Percentiles rank a stretch among this genome's conserved stretches.
phyloP scores from a whole-genome alignment of 2,329 filamentous ascomycete genomes.

The Ophiobolus disseminans region DNA sequence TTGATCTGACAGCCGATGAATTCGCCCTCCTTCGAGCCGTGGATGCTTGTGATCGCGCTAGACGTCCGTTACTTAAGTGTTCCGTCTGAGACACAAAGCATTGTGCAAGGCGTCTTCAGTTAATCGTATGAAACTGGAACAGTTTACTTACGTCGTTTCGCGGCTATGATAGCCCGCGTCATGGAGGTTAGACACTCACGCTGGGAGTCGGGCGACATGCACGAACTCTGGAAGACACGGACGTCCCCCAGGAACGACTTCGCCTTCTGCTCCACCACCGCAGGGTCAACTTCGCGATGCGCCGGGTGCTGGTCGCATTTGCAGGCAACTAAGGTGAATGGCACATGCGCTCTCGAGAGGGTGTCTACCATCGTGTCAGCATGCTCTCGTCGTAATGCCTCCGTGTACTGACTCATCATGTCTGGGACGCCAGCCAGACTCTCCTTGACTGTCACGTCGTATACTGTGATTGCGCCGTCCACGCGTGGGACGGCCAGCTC shows the following conservation, averaged over 20 bases:
- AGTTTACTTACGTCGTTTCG: slow-evolving; percentile 69
- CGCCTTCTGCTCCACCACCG: slow-evolving; percentile 70
- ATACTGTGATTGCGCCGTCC: slow-evolving; percentile 84
- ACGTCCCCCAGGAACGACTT: slow-evolving; percentile 67
- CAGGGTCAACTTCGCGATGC: slow-evolving; percentile 73
- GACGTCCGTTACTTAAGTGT: too few species aligned
- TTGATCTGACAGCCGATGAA: slow-evolving; percentile 52
- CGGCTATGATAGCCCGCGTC: slow-evolving; percentile 72
- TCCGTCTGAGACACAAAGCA: too few species aligned
- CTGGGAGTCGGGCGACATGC: slow-evolving; percentile 72
- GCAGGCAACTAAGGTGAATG: slow-evolving; percentile 82
- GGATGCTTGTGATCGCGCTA: slow-evolving; percentile 46
- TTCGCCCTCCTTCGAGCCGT: slow-evolving; percentile 53
- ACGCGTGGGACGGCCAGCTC: slow-evolving; percentile 76
- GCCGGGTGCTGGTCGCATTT: slow-evolving; percentile 84
- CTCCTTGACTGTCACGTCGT: slow-evolving; percentile 82
- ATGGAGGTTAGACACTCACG: slow-evolving; percentile 79
- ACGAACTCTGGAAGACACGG: slow-evolving; percentile 75
- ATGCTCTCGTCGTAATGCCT: too few species aligned
- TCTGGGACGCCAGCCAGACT: slow-evolving; percentile 77
- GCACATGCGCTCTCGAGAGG: slow-evolving; percentile 73
- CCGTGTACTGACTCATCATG: slow-evolving; percentile 76
- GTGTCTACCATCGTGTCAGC: slow-evolving; percentile 64
- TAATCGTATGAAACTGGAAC: slow-evolving; percentile 1
- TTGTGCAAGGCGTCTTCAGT: too few species aligned